Conservation (phyloP, 1,139 yeast genomes). For the Saccharomyces pastorianus region DNA sequence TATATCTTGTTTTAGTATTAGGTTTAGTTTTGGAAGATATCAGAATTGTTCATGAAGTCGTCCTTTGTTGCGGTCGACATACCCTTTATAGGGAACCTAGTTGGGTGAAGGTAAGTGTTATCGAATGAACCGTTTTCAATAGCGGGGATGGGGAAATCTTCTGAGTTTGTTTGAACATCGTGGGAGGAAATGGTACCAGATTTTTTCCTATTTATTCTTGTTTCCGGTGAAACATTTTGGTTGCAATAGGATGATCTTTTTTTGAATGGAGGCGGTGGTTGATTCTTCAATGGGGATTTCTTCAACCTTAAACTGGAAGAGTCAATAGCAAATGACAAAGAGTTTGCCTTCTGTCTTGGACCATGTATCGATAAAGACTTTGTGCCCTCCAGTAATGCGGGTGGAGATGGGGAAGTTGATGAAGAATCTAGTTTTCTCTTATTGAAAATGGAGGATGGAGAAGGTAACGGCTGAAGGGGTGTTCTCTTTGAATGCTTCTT, state of each 20-base stretch:
- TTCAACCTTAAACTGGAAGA: not conserved
- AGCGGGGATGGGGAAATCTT: not conserved
- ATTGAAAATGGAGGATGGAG: not conserved
- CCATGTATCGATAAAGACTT: not conserved
- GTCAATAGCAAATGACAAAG: not conserved
- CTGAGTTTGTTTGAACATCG: not conserved
- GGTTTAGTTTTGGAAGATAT: not conserved
- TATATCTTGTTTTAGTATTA: not conserved
- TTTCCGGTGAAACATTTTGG: not conserved
- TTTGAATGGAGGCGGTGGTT: not conserved
- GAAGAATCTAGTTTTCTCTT: not conserved
- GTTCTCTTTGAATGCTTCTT: not conserved
- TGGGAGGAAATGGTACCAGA: not conserved
- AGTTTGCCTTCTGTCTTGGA: not conserved
- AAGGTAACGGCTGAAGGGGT: not conserved
- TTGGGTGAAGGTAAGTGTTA: not conserved
- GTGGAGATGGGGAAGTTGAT: not conserved
- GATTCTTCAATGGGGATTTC: not conserved
- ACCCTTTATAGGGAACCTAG: not conserved
- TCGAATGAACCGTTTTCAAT: not conserved
- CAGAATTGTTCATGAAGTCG: not conserved
- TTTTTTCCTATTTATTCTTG: not conserved
- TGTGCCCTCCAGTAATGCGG: not conserved
- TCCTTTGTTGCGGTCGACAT: not conserved
- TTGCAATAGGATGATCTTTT: not conserved